Evolutionary conservation across 2,329 filamentous ascomycete species (phyloP).

Genomic region (Exophiala calicioides): DNA sequence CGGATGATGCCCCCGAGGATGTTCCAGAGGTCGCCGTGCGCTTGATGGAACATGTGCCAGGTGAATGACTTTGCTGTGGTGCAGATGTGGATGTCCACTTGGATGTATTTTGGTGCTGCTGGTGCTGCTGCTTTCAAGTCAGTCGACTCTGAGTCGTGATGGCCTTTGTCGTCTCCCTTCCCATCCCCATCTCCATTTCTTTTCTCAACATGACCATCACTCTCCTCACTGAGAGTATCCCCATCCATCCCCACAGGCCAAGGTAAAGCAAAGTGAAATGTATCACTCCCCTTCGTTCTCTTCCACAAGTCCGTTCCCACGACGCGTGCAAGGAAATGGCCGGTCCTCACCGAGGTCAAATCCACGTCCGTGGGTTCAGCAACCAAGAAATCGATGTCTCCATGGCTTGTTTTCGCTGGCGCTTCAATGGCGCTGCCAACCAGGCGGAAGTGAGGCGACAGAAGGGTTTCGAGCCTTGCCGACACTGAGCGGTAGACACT

Average conservation of each 20-base stretch:
- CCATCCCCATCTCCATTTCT: too few relatives aligned
- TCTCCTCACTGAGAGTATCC: neutral
- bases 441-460: slow-evolving; percentile 55
- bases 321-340: slow-evolving; percentile 8
- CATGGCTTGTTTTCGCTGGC: slow-evolving; percentile 66
- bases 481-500: slow-evolving; percentile 59
- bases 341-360: slow-evolving; percentile 13
- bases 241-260: slow-evolving; percentile 24
- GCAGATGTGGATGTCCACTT: slow-evolving; percentile 68
- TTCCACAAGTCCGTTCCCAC: slow-evolving; percentile 23
- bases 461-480: slow-evolving; percentile 40
- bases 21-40: slow-evolving; percentile 72
- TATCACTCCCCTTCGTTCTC: slow-evolving; percentile 31
- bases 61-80: slow-evolving; percentile 45
- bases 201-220: too few relatives aligned
- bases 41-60: slow-evolving; percentile 69
- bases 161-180: neutral
- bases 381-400: slow-evolving; percentile 73
- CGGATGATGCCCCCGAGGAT: slow-evolving; percentile 65
- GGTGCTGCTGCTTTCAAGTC: slow-evolving; percentile 34
- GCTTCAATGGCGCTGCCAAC: slow-evolving; percentile 67
- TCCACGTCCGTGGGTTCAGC: slow-evolving; percentile 45
- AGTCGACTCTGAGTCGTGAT: too few relatives aligned
- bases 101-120: slow-evolving; percentile 58
- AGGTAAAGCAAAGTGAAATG: slow-evolving; percentile 34